A percentile compares a stretch with the other conserved stretches of the same genome.
phyloP scores from a whole-genome alignment of 306 rosid genomes.

The Benincasa hispida region DNA sequence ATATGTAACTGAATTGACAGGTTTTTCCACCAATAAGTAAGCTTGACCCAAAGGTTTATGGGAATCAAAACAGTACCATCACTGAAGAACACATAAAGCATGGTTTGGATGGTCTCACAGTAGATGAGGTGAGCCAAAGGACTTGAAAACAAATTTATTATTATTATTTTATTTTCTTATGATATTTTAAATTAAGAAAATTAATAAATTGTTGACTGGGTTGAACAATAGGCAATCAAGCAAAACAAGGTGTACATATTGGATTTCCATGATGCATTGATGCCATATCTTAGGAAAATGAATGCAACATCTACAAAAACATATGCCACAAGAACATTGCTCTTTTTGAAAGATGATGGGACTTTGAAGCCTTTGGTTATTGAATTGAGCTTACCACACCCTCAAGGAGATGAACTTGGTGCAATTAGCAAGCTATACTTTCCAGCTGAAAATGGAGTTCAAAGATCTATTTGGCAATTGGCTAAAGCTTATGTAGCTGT shows the following conservation, averaged over 20 bases:
- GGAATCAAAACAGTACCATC: conserved; percentile 56
- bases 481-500: conserved; percentile 73
- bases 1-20: conserved; percentile 16
- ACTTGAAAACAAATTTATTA: not conserved
- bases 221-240: conserved; percentile 40
- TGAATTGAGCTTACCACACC: conserved; percentile 67
- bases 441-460: conserved; percentile 46
- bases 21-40: conserved; percentile 67
- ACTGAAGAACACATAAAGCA: conserved; percentile 33
- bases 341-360: conserved; percentile 44
- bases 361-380: conserved; percentile 66
- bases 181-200: not conserved
- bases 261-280: conserved; percentile 64
- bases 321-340: conserved; percentile 61
- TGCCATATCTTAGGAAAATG: conserved; percentile 56
- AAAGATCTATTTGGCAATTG: conserved; percentile 49
- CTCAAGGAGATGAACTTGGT: conserved; percentile 42
- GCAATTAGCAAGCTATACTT: conserved; percentile 41
- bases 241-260: conserved; percentile 46
- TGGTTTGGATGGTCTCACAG: conserved; percentile 42
- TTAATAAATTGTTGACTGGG: not conserved
- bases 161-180: too few species aligned
- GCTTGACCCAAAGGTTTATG: conserved; percentile 37
- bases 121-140: conserved; percentile 31
- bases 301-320: conserved; percentile 50